Percentiles rank a stretch among this genome's conserved stretches.
These are phyloP conservation scores for Fusarium gaditjirri DNA, from an alignment of 2,329 filamentous ascomycete genomes.

Conservation along the genomic window DNA sequence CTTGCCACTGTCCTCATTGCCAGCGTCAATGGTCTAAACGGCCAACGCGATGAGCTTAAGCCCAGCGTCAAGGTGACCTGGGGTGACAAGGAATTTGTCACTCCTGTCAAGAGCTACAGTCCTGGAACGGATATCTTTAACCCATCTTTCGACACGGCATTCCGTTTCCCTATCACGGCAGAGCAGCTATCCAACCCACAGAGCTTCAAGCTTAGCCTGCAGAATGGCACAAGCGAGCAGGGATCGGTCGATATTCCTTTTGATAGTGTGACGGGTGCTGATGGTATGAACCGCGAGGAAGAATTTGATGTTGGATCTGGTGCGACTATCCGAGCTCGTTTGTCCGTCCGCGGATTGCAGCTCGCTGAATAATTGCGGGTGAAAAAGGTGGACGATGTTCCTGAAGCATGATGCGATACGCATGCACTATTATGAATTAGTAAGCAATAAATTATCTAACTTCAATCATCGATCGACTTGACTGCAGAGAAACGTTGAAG, in stretches of 20 bases:
- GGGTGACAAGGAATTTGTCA: constrained; percentile 41
- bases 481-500: no score
- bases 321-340: constrained; percentile 26
- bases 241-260: constrained; percentile 36
- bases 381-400: accelerated
- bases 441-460: background rate
- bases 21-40: constrained; percentile 24
- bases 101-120: constrained; percentile 36
- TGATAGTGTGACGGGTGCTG: constrained; percentile 4
- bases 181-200: constrained; percentile 29
- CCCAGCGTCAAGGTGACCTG: constrained; percentile 40
- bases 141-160: constrained; percentile 38
- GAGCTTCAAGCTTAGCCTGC: constrained; percentile 29
- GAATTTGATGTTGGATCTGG: constrained; percentile 40
- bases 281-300: constrained; percentile 23
- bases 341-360: constrained; percentile 34
- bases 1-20: constrained; percentile 41
- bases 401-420: background rate
- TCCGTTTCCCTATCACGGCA: constrained; percentile 38
- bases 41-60: constrained; percentile 43
- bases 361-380: constrained; percentile 15
- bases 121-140: constrained; percentile 44
- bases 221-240: constrained; percentile 27
- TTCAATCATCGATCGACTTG: no score
- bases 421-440: constrained; percentile 7